Conservation (phyloP, 257 asterid genomes). For the Buddleja alternifolia region DNA sequence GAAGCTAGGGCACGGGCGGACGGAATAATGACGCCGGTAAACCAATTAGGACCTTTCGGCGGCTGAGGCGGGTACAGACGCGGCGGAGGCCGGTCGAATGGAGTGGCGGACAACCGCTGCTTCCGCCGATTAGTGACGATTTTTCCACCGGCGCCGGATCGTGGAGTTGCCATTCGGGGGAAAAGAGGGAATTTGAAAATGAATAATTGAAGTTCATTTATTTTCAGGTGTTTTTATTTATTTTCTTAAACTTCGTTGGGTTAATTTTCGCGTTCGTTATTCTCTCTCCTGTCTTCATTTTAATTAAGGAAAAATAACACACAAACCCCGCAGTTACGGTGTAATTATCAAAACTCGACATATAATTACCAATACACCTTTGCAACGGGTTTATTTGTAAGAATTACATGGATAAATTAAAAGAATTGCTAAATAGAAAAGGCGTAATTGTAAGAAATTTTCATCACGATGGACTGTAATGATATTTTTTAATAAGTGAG, state of each 20-base stretch:
- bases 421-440: too few relatives aligned
- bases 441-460: too few relatives aligned
- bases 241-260: not conserved
- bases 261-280: not conserved
- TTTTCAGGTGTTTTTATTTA: conserved; percentile 21
- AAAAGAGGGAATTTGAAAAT: conserved; percentile 35
- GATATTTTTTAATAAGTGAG: too few relatives aligned
- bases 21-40: conserved; percentile 45
- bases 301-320: too few relatives aligned
- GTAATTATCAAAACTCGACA: too few relatives aligned
- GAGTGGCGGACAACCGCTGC: conserved; percentile 47
- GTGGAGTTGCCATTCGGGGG: conserved; percentile 41
- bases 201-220: conserved; percentile 16
- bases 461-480: too few relatives aligned
- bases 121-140: conserved; percentile 44
- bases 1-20: conserved; percentile 62
- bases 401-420: too few relatives aligned
- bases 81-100: conserved; percentile 43
- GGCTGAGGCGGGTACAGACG: conserved; percentile 33
- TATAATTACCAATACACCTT: too few relatives aligned
- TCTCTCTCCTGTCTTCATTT: not conserved
- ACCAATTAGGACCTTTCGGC: conserved; percentile 50
- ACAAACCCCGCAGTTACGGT: too few relatives aligned
- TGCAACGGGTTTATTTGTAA: too few relatives aligned
- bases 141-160: conserved; percentile 55